A percentile compares a stretch with the other conserved stretches of the same genome.
phyloP scores from a whole-genome alignment of 2,329 filamentous ascomycete species.

The Claviceps monticola region DNA sequence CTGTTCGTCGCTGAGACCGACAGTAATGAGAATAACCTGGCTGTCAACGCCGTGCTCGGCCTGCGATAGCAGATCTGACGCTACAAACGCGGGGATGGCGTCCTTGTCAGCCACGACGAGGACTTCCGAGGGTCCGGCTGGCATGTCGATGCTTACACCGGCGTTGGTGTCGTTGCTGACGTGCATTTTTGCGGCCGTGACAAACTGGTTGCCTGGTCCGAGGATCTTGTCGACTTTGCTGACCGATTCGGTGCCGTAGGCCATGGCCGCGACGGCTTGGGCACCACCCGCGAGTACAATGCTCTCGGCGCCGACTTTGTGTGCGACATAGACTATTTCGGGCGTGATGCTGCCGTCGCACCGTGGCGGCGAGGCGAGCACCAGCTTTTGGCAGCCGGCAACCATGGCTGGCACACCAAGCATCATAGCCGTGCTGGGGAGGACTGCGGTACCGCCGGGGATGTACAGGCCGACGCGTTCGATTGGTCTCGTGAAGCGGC shows the following conservation, averaged over 20 bases:
- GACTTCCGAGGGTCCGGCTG: slow-evolving; percentile 89
- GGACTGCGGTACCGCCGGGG: slow-evolving; percentile 89
- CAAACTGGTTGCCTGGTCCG: slow-evolving; percentile 94
- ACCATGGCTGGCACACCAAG: slow-evolving; percentile 96
- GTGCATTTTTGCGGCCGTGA: slow-evolving; percentile 96
- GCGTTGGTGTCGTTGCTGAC: slow-evolving; percentile 96
- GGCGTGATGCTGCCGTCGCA: slow-evolving; percentile 83
- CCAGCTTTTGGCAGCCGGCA: slow-evolving; percentile 88
- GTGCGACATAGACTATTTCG: slow-evolving; percentile 92
- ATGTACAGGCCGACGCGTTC: slow-evolving; percentile 95
- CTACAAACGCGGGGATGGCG: slow-evolving; percentile 87
- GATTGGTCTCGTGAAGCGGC: slow-evolving; percentile 81
- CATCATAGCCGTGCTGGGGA: slow-evolving; percentile 95
- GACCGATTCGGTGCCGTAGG: slow-evolving; percentile 89
- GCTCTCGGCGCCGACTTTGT: slow-evolving; percentile 91
- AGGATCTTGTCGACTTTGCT: slow-evolving; percentile 98
- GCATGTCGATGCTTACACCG: slow-evolving; percentile 95
- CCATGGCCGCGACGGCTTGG: slow-evolving; percentile 91
- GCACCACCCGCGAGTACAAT: slow-evolving; percentile 93
- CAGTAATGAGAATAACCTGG: slow-evolving; percentile 81
- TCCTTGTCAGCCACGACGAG: slow-evolving; percentile 85
- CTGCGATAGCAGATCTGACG: slow-evolving; percentile 86
- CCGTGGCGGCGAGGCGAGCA: slow-evolving; percentile 82
- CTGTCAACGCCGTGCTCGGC: slow-evolving; percentile 95
- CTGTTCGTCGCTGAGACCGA: slow-evolving; percentile 60